Conservation (phyloP, 768 basidiomycete species). For the Tricholoma saponaceum region DNA sequence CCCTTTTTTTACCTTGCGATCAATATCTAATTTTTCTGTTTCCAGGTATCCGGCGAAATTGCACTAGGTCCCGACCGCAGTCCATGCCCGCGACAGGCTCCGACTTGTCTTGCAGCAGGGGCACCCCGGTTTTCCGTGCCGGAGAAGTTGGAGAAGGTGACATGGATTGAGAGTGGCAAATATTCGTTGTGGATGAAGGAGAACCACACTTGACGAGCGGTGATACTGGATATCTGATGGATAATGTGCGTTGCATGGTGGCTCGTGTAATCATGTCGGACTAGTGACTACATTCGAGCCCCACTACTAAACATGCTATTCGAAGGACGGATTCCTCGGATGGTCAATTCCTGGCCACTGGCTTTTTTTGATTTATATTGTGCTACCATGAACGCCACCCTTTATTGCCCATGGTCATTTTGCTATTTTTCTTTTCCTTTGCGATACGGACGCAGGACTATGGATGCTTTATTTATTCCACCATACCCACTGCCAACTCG, state of each 20-base stretch:
- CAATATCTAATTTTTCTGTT: background rate
- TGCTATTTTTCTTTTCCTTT: too few species aligned
- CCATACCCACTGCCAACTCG: too few species aligned
- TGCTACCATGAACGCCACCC: too few species aligned
- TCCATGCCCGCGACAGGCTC: conserved; percentile 10
- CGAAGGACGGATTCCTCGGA: too few species aligned
- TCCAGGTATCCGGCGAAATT: conserved; percentile 6
- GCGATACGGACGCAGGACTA: too few species aligned
- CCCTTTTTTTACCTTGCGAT: background rate
- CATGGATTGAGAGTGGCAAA: conserved; percentile 11
- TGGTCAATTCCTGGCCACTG: too few species aligned
- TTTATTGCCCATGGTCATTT: too few species aligned
- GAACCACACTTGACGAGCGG: conserved; percentile 5
- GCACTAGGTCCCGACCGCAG: conserved; percentile 5
- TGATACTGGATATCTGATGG: background rate
- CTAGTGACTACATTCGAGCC: too few species aligned
- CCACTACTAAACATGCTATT: background rate
- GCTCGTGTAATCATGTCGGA: background rate
- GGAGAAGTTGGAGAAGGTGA: conserved; percentile 10
- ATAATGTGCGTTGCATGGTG: background rate
- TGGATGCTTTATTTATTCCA: too few species aligned
- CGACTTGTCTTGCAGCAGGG: conserved; percentile 3
- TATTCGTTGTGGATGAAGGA: conserved; percentile 12
- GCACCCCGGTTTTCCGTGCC: conserved; percentile 11
- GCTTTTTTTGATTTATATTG: too few species aligned